Conservation (phyloP, 2,329 filamentous ascomycete species). For the Coniella vitis region DNA sequence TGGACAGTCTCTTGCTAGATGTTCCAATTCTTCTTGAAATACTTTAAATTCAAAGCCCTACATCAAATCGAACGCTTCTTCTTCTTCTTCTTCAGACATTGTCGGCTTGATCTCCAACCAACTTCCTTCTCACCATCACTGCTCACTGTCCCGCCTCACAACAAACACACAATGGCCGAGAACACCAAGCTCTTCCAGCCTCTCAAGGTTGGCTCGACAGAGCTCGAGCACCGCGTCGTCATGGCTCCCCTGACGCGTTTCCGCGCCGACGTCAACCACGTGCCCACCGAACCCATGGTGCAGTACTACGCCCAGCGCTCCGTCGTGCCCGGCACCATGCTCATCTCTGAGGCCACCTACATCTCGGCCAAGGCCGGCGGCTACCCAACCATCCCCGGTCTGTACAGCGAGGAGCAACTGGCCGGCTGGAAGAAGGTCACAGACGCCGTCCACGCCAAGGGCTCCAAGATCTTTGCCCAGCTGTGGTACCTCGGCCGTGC, state of each 20-base stretch:
- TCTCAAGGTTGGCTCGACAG: conserved; percentile 32
- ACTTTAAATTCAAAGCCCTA: no score
- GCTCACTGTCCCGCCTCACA: no score
- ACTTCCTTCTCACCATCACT: not conserved
- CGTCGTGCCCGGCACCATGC: conserved; percentile 34
- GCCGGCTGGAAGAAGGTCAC: conserved; percentile 54
- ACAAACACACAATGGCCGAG: conserved; percentile 8
- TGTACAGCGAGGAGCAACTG: conserved; percentile 51
- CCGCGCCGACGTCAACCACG: conserved; percentile 36
- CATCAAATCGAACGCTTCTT: no score
- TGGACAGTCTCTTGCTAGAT: no score
- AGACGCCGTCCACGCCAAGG: conserved; percentile 56
- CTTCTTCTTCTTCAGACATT: no score
- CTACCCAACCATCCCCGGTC: conserved; percentile 45
- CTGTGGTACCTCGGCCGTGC: conserved; percentile 58
- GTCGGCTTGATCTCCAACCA: not conserved
- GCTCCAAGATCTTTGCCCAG: conserved; percentile 55
- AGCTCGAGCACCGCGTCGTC: conserved; percentile 38
- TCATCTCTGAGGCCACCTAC: conserved; percentile 52
- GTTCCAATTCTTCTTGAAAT: no score
- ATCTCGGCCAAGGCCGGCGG: conserved; percentile 42
- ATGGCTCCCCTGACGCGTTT: conserved; percentile 54
- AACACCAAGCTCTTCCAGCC: conserved; percentile 35
- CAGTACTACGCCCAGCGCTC: conserved; percentile 26
- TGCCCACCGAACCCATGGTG: conserved; percentile 16